Evolutionary conservation across 108 stramenopile genomes (phyloP), one percentile per base, ranked within the genome.

Genomic region (Pseudonitzschia multistriata): DNA sequence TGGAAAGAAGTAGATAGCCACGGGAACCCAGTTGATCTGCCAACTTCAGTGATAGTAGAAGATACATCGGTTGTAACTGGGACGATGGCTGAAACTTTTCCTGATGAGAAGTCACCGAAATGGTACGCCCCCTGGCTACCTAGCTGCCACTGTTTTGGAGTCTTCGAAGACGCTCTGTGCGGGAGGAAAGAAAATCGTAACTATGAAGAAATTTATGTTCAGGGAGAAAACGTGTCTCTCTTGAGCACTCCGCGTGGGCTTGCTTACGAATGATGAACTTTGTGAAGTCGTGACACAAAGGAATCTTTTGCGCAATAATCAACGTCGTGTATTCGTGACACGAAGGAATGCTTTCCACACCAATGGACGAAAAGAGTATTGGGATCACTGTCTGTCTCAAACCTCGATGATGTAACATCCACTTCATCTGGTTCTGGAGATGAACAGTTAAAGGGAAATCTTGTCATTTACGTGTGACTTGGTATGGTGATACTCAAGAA

Each of bases 231-330:
- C 34, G 34, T 59, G 13, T 59, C 57, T 35, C 57, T 59, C 17
- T 59, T 59, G 31, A 59, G 33, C n/a, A 35, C 57, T 59, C 57
- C 57, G 35, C 57, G n/a, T 8, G 57, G 34, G 29, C 57, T 59
- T 14, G 33, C 29, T 10, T 13, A 59, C 35, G 57, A 59, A 59
- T 59, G 57, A 59, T 8, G 21, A 59, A 35, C 50, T 52, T 52
- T 8, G 50, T 52, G 25, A 25, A 52, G 21, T 52, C 22, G 50
- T 25, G 25, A 8, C 7, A 52, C 50, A 24, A 52, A 52, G 25
- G 22, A 52, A 52, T 45, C 11, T 17, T 1, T 8, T 8, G 42
- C 3, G 11, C 42, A 45, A 2, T 45, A 45, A n/a, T n/a, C n/a
- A n/a, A n/a, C n/a, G n/a, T n/a, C n/a, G n/a, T n/a, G n/a, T n/a